These are phyloP conservation scores for Neonectria sp. DNA, from an alignment of 2,329 filamentous ascomycete genomes.

Conservation along the genomic window DNA sequence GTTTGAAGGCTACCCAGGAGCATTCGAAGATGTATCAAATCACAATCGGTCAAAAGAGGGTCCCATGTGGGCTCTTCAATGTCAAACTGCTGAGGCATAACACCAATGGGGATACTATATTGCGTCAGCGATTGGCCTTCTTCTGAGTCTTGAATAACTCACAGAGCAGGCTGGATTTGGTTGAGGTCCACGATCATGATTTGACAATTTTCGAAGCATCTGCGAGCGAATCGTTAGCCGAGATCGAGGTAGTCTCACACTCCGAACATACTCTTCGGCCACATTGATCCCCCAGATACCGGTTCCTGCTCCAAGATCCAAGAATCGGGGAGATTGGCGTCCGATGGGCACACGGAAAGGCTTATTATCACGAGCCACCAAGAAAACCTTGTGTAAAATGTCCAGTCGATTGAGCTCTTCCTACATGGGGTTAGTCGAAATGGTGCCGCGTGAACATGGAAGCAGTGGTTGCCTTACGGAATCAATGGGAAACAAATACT, in stretches of 20 bases:
- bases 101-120: slow-evolving; percentile 77
- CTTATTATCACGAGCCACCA: slow-evolving; percentile 70
- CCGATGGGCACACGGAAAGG: slow-evolving; percentile 43
- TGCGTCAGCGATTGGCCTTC: slow-evolving; percentile 33
- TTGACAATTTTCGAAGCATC: slow-evolving; percentile 44
- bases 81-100: slow-evolving; percentile 73
- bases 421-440: slow-evolving; percentile 56
- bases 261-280: slow-evolving; percentile 73
- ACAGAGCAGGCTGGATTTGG: slow-evolving; percentile 58
- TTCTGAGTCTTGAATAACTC: slow-evolving; percentile 31
- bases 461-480: slow-evolving; percentile 64
- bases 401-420: slow-evolving; percentile 84
- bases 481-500: slow-evolving; percentile 85
- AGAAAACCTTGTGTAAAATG: slow-evolving; percentile 85
- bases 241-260: neutral
- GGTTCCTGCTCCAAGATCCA: slow-evolving; percentile 86
- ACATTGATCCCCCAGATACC: slow-evolving; percentile 94
- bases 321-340: slow-evolving; percentile 55
- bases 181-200: slow-evolving; percentile 59
- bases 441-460: neutral
- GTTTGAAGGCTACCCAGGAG: slow-evolving; percentile 82
- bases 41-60: slow-evolving; percentile 68
- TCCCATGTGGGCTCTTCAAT: slow-evolving; percentile 81
- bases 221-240: slow-evolving; percentile 29
- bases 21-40: slow-evolving; percentile 88